Evolutionary conservation across 2,329 filamentous ascomycete species (phyloP).

Genomic region (Cordyceps fumosorosea): DNA sequence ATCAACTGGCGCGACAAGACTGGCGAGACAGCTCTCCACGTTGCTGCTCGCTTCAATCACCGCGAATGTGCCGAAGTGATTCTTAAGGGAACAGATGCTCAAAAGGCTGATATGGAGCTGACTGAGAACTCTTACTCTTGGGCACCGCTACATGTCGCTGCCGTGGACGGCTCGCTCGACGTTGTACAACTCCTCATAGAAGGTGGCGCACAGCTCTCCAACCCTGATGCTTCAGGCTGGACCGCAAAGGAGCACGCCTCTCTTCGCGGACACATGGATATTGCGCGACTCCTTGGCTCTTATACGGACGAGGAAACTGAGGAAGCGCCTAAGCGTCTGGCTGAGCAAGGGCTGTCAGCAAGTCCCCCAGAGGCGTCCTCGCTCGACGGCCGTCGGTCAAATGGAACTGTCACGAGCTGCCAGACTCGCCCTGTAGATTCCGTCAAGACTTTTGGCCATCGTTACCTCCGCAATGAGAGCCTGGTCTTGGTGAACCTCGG

Average conservation of each 20-base stretch:
- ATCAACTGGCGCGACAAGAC: slow-evolving; percentile 89
- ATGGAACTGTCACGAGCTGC: slow-evolving; percentile 34
- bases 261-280: slow-evolving; percentile 76
- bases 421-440: slow-evolving; percentile 58
- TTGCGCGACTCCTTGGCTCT: slow-evolving; percentile 62
- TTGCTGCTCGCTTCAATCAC: slow-evolving; percentile 85
- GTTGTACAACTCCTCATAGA: slow-evolving; percentile 73
- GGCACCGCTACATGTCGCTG: slow-evolving; percentile 92
- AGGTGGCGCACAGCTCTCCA: slow-evolving; percentile 69
- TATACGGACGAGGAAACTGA: slow-evolving; percentile 32
- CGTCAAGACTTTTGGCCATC: slow-evolving; percentile 91
- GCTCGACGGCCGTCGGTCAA: slow-evolving; percentile 52
- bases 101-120: slow-evolving; percentile 71
- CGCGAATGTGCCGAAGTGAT: slow-evolving; percentile 72
- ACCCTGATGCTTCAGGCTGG: slow-evolving; percentile 83
- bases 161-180: slow-evolving; percentile 75
- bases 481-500: slow-evolving; percentile 90
- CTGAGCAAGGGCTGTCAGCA: slow-evolving; percentile 17
- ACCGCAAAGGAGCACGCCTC: slow-evolving; percentile 89
- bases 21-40: slow-evolving; percentile 85
- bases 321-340: slow-evolving; percentile 20
- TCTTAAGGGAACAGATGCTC: slow-evolving; percentile 59
- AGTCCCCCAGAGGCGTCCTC: slow-evolving; percentile 48
- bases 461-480: slow-evolving; percentile 83
- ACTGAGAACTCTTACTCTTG: slow-evolving; percentile 81